These are phyloP conservation scores for Limonium bicolor DNA, from an alignment of 148 eudicot genomes.

Conservation along the genomic window DNA sequence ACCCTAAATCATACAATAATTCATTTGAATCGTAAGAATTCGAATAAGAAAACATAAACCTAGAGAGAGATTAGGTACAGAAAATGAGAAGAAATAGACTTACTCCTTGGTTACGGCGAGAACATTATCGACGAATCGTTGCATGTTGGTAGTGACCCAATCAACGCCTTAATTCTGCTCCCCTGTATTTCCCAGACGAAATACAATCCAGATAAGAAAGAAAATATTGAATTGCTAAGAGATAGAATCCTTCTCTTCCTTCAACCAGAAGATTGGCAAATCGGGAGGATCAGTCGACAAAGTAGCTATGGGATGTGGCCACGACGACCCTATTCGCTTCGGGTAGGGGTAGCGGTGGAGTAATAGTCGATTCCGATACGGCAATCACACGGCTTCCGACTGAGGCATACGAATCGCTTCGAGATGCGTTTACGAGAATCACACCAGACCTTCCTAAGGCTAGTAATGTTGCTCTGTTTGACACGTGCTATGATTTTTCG, in stretches of 20 bases:
- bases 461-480: conserved; percentile 25
- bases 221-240: too few species aligned
- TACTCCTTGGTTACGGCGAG: conserved; percentile 62
- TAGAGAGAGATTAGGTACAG: too few species aligned
- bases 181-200: background rate
- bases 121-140: conserved; percentile 51
- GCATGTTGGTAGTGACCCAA: too few species aligned
- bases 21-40: background rate
- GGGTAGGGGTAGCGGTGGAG: conserved; percentile 34
- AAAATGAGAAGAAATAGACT: conserved; percentile 8
- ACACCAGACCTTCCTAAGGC: conserved; percentile 17
- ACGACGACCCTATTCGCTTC: conserved; percentile 44
- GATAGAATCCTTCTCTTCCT: too few species aligned
- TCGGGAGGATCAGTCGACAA: conserved; percentile 15
- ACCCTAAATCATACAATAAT: too few species aligned
- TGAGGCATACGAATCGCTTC: conserved; percentile 31
- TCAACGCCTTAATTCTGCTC: too few species aligned
- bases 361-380: conserved; percentile 58
- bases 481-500: conserved; percentile 54
- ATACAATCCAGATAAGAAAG: conserved; percentile 1
- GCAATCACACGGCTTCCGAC: conserved; percentile 38
- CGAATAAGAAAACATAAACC: background rate
- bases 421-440: conserved; percentile 24
- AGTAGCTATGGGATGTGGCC: conserved; percentile 77
- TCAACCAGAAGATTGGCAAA: too few species aligned